Base-by-base conservation (phyloP, 345 rosid species). In the Populus nigra region DNA sequence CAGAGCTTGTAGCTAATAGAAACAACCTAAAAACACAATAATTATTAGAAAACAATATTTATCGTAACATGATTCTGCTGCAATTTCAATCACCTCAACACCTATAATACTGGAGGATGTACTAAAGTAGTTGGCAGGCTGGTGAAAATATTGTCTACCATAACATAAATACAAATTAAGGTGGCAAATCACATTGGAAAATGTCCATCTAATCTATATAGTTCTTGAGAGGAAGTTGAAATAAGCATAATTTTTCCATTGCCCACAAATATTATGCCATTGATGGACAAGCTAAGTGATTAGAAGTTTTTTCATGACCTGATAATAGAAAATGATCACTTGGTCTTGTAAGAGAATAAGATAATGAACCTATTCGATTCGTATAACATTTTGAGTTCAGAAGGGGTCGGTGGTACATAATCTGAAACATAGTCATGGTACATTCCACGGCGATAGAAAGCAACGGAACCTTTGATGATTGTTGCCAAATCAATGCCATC, bases 1-100 rank as follows among this genome's bases (percentile, higher is more conserved):
- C 87, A 4, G 93, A 73, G 76, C 89, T 65, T 65, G 86, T 33
- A 62, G 89, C 88, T 57, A 65, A 35, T 20, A 80, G 76, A 17
- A 84, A 1, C 23, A 81, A 57, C 79, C 95, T 91, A 33, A 18
- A 67, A 31, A 17, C 35, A 29, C n/a, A 35, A 45, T 45, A 3
- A 67, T 8, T 35, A n/a, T 31, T 16, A 35, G 41, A 36, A 33
- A 27, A 35, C 38, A 36, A 35, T 61, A 61, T 9, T 61, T 61
- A 23, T 61, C 29, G 7, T 23, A 47, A 47, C 53, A 3, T 47
- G 53, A 47, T 16, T 47, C 53, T 16, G 53, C 53, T 47, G 29
- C 29, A 61, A 61, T 23, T 61, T 23, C 20, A 1, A 47, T 47
- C 31, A n/a, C 65, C 65, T n/a, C 8, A 61, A 23, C 65, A 13